phyloP scores from a whole-genome alignment of 192 early-diverging fungal genomes.

The Cladochytrium replicatum region DNA sequence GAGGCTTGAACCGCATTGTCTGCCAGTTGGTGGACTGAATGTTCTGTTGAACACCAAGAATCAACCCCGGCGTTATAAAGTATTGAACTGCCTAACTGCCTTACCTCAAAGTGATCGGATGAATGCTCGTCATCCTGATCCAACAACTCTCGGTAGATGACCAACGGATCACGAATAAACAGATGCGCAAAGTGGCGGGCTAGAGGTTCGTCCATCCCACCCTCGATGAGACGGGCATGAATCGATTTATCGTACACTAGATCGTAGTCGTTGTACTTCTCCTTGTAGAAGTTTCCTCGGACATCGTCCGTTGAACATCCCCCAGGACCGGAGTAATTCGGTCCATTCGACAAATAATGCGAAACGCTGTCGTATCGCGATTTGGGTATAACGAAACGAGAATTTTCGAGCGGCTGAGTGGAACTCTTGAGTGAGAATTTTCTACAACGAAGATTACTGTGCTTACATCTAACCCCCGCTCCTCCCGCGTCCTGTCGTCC shows the following conservation, averaged over 20 bases:
- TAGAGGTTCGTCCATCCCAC: constrained; percentile 79
- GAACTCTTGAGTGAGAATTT: neutral
- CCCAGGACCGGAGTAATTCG: constrained; percentile 42
- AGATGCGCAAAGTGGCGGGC: constrained; percentile 89
- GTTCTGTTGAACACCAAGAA: constrained; percentile 39
- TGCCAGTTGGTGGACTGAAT: constrained; percentile 99
- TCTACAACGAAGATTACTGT: no score
- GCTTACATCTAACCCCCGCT: constrained; percentile 67
- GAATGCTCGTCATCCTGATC: constrained; percentile 70
- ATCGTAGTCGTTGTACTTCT: constrained; percentile 87
- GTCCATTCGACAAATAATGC: constrained; percentile 66
- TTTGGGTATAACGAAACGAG: constrained; percentile 77
- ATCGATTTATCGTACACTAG: constrained; percentile 74
- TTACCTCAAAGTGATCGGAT: constrained; percentile 91
- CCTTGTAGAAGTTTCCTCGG: constrained; percentile 48
- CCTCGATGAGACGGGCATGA: constrained; percentile 56
- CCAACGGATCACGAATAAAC: constrained; percentile 96
- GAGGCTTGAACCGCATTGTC: constrained; percentile 97
- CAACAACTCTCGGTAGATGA: constrained; percentile 84
- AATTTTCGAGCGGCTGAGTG: constrained; percentile 53
- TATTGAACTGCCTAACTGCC: no score
- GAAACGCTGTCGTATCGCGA: constrained; percentile 95
- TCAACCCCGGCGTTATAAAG: no score
- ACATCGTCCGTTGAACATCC: constrained; percentile 18
- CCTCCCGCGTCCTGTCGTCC: constrained; percentile 88